Conservation (phyloP, 306 rosid genomes). For the Cucurbita moschata region DNA sequence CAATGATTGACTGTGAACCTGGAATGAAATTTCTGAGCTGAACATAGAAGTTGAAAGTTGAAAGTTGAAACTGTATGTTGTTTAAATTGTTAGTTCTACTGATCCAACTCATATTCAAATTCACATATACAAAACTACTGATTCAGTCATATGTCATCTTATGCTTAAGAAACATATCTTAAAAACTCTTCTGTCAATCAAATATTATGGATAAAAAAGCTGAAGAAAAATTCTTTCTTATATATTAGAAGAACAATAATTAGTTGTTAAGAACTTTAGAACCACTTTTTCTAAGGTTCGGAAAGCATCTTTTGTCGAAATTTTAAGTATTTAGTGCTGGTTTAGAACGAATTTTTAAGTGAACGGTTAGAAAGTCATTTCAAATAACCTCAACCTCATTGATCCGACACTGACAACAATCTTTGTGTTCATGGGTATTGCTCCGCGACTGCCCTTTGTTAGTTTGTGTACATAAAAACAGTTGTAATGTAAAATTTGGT, state of each 20-base stretch:
- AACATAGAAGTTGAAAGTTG: neutral
- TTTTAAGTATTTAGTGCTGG: no score
- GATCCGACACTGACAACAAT: no score
- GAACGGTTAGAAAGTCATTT: neutral
- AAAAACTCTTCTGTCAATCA: neutral
- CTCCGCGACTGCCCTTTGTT: no score
- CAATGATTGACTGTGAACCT: neutral
- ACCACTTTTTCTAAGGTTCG: no score
- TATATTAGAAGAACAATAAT: neutral
- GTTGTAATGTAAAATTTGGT: neutral
- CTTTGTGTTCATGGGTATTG: no score
- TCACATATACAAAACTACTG: neutral
- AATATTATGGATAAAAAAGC: neutral
- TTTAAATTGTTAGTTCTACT: neutral
- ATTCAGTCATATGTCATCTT: neutral
- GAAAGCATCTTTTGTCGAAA: no score
- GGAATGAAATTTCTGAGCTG: neutral
- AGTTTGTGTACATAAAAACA: no score
- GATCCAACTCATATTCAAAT: neutral
- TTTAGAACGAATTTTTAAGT: no score
- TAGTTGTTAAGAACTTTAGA: neutral
- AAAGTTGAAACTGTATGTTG: neutral
- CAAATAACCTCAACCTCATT: no score
- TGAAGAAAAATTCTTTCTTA: neutral
- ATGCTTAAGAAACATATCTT: neutral